Evolutionary conservation across 352 stramenopile species (phyloP).

Genomic region (Pythium coloratum): DNA sequence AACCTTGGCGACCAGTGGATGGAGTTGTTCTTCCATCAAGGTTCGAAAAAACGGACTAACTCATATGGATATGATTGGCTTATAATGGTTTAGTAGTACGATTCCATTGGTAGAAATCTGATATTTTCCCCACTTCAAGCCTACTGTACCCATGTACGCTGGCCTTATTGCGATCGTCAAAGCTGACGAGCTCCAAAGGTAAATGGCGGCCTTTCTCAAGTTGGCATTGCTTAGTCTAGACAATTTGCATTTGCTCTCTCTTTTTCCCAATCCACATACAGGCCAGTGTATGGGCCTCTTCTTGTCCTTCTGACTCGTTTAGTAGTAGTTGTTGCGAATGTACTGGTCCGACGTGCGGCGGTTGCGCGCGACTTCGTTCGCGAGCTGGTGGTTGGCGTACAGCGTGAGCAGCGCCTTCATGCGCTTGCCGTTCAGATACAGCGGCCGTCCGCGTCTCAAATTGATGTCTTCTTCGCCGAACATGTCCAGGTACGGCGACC

Average conservation of each 20-base stretch:
- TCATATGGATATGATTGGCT: too few species aligned
- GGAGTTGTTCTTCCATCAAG: too few species aligned
- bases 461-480: constrained; percentile 90
- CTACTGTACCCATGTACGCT: too few species aligned
- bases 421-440: constrained; percentile 74
- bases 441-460: constrained; percentile 65
- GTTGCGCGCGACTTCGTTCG: constrained; percentile 80
- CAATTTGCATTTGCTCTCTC: not conserved
- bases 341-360: constrained; percentile 85
- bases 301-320: constrained; percentile 12
- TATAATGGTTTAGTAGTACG: too few species aligned
- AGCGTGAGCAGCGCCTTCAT: constrained; percentile 70
- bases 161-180: too few species aligned
- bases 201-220: too few species aligned
- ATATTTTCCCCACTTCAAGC: too few species aligned
- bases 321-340: constrained; percentile 88
- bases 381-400: constrained; percentile 79
- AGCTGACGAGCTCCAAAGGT: too few species aligned
- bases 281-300: not conserved
- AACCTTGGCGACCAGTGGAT: too few species aligned
- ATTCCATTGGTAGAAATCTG: too few species aligned
- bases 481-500: constrained; percentile 85
- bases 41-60: too few species aligned
- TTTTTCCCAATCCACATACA: not conserved
- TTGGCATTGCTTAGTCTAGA: too few species aligned